These are phyloP conservation scores for Trichoderma sp. DNA, from an alignment of 2,329 filamentous ascomycete species.

Conservation along the genomic window DNA sequence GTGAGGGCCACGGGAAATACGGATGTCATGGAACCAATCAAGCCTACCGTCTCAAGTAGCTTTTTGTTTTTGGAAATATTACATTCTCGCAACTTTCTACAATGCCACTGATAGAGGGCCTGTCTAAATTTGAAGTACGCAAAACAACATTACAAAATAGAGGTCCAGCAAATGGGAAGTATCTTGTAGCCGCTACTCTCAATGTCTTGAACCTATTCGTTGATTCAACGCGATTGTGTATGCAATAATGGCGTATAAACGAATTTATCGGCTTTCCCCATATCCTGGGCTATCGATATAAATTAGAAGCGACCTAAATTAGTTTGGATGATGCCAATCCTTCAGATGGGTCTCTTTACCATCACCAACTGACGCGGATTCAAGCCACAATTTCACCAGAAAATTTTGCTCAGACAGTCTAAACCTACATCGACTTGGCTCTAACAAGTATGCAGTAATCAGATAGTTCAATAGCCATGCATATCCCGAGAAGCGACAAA, in stretches of 20 bases:
- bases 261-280: background rate
- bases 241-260: no score
- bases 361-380: background rate
- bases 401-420: background rate
- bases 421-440: background rate
- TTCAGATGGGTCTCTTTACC: background rate
- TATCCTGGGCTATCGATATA: background rate
- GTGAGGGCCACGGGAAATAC: no score
- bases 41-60: background rate
- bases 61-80: background rate
- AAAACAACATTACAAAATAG: background rate
- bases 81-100: background rate
- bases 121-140: background rate
- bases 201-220: no score
- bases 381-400: background rate
- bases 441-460: background rate
- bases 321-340: background rate
- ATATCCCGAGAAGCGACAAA: background rate
- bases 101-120: background rate
- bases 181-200: background rate
- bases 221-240: no score
- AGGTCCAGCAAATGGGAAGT: no score
- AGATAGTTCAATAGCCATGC: background rate
- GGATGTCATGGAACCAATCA: background rate
- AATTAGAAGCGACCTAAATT: background rate